Percentiles rank a stretch among this genome's conserved stretches.
Conservation (phyloP, 1,139 yeast species). For the Ashbya aceris region DNA sequence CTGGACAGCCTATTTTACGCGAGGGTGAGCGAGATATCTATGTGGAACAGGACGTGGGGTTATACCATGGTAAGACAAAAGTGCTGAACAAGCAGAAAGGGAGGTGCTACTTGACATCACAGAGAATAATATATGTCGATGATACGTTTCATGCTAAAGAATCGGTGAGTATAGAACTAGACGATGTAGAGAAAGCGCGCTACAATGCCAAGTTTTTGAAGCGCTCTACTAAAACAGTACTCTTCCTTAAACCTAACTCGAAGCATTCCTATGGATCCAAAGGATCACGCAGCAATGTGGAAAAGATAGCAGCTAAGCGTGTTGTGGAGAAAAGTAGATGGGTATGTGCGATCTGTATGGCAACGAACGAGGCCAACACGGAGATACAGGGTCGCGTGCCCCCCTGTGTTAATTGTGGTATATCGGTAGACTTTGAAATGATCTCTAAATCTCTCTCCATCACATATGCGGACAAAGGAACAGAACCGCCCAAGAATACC, state of each 20-base stretch:
- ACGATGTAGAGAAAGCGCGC: constrained; percentile 38
- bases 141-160: constrained; percentile 34
- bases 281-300: constrained; percentile 5
- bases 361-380: constrained; percentile 43
- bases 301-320: not conserved
- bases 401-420: constrained; percentile 71
- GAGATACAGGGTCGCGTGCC: constrained; percentile 38
- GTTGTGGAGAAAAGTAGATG: constrained; percentile 37
- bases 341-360: constrained; percentile 81
- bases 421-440: constrained; percentile 36
- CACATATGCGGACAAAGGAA: constrained; percentile 3
- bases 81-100: constrained; percentile 62
- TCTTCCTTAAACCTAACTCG: constrained; percentile 27
- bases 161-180: constrained; percentile 45
- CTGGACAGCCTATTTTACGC: constrained; percentile 39
- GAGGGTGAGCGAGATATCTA: constrained; percentile 38
- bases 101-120: constrained; percentile 64
- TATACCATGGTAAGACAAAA: constrained; percentile 64
- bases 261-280: constrained; percentile 7
- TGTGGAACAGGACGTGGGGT: constrained; percentile 50
- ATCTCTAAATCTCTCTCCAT: constrained; percentile 25
- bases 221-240: constrained; percentile 67
- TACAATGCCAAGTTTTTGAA: constrained; percentile 57
- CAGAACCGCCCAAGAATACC: constrained; percentile 8
- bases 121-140: constrained; percentile 66